Percentiles rank a stretch among this genome's conserved stretches.
Evolutionary conservation across 306 rosid genomes (phyloP).

Genomic region (Corylus avellana): DNA sequence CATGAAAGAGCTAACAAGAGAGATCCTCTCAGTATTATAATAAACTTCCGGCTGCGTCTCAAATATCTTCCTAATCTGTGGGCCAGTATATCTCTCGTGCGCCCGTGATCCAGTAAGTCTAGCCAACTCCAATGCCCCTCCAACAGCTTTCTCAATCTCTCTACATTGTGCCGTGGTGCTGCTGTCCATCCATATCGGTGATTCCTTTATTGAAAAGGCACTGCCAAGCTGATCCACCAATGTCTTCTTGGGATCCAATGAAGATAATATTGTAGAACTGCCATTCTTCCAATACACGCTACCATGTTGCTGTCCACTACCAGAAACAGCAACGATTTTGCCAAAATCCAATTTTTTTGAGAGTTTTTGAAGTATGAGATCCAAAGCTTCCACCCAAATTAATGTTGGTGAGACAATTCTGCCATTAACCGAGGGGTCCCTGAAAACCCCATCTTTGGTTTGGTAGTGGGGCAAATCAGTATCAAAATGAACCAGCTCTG

Average conservation of each 20-base stretch:
- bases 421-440: slow-evolving; percentile 66
- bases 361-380: slow-evolving; percentile 69
- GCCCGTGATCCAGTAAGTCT: slow-evolving; percentile 81
- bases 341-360: slow-evolving; percentile 56
- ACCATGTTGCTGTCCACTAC: slow-evolving; percentile 97
- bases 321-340: slow-evolving; percentile 74
- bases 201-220: slow-evolving; percentile 68
- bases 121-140: slow-evolving; percentile 86
- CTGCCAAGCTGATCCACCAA: slow-evolving; percentile 59
- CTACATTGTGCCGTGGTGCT: slow-evolving; percentile 85
- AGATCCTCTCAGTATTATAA: slow-evolving; percentile 80
- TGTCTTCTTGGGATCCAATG: slow-evolving; percentile 62
- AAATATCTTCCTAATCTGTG: slow-evolving; percentile 82
- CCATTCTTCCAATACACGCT: slow-evolving; percentile 94
- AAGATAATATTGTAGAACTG: slow-evolving; percentile 56
- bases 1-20: slow-evolving; percentile 93
- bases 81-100: slow-evolving; percentile 82
- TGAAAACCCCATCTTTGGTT: slow-evolving; percentile 85
- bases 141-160: slow-evolving; percentile 78
- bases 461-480: slow-evolving; percentile 85
- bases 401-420: slow-evolving; percentile 91
- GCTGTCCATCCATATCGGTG: slow-evolving; percentile 95
- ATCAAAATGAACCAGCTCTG: slow-evolving; percentile 78
- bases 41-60: slow-evolving; percentile 64
- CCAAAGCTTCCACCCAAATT: slow-evolving; percentile 98